phyloP scores from a whole-genome alignment of 1,284 basidiomycete species.

The Ustilago curta region DNA sequence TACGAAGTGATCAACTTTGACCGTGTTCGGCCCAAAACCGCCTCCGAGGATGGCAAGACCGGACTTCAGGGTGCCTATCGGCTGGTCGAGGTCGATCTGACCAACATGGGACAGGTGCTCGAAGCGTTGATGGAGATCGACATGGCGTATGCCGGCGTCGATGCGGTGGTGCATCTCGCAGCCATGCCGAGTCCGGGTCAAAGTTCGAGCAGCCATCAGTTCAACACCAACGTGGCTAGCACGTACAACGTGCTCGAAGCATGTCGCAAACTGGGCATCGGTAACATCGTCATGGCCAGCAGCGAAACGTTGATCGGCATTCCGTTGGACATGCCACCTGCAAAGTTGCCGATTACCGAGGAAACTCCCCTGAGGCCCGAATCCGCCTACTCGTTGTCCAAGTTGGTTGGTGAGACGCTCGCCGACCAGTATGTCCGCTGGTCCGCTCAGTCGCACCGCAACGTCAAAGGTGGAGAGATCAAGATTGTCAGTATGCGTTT shows the following conservation, averaged over 20 bases:
- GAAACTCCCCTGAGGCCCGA: constrained; percentile 66
- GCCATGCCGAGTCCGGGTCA: constrained; percentile 70
- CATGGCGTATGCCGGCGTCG: constrained; percentile 68
- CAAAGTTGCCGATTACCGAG: constrained; percentile 66
- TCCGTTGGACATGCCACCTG: constrained; percentile 68
- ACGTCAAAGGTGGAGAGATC: constrained; percentile 33
- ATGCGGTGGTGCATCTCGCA: constrained; percentile 70
- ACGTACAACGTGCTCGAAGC: constrained; percentile 71
- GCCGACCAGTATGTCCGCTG: constrained; percentile 69
- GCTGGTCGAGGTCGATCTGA: constrained; percentile 66
- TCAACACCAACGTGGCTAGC: constrained; percentile 68
- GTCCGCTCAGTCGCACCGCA: constrained; percentile 57
- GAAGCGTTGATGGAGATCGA: constrained; percentile 64
- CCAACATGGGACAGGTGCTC: constrained; percentile 69
- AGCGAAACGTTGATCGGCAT: constrained; percentile 70
- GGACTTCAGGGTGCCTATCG: constrained; percentile 54
- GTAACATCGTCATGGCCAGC: constrained; percentile 68
- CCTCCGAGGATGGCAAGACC: constrained; percentile 60
- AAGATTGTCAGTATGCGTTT: constrained; percentile 70
- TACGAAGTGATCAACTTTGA: constrained; percentile 56
- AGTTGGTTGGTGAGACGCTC: constrained; percentile 70
- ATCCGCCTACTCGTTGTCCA: constrained; percentile 69
- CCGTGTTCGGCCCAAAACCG: constrained; percentile 60
- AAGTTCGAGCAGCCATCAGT: constrained; percentile 65
- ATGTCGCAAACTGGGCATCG: constrained; percentile 67